Conservation (phyloP, 495 filamentous ascomycete genomes). For the Podospora appendiculata region DNA sequence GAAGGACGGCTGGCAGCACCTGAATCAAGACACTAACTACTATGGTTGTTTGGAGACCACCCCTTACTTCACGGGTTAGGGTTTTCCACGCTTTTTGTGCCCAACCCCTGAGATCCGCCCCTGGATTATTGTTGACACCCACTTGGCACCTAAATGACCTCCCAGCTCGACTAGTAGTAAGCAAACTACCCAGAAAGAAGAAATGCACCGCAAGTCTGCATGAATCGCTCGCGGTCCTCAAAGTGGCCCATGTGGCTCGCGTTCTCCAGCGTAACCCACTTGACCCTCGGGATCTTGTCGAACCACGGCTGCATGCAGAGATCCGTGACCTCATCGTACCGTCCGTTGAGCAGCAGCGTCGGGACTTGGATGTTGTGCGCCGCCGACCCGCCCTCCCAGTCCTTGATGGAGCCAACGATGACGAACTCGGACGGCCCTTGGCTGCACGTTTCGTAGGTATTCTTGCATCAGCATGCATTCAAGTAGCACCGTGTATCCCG, state of each 20-base stretch:
- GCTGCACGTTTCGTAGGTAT: conserved; percentile 13
- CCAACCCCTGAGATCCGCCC: too few species aligned
- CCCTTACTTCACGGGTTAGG: too few species aligned
- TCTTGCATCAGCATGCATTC: not conserved
- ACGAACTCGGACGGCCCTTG: conserved; percentile 43
- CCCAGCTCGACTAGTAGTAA: too few species aligned
- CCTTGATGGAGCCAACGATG: conserved; percentile 35
- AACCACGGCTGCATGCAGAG: conserved; percentile 36
- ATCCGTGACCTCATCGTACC: conserved; percentile 42
- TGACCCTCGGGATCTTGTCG: conserved; percentile 31
- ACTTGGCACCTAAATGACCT: too few species aligned
- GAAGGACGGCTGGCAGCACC: too few species aligned
- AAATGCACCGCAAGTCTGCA: conserved; percentile 18
- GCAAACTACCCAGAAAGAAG: conserved; percentile 1
- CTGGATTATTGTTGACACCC: too few species aligned
- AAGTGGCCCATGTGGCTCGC: conserved; percentile 39
- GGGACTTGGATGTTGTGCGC: conserved; percentile 34
- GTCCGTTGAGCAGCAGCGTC: conserved; percentile 43
- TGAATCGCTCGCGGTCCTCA: conserved; percentile 36
- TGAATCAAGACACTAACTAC: too few species aligned
- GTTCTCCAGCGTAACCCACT: conserved; percentile 37
- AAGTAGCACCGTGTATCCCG: not conserved
- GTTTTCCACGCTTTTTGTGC: too few species aligned
- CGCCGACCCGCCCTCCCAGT: conserved; percentile 29
- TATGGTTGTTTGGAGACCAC: too few species aligned